phyloP scores from a whole-genome alignment of 441 rosid species.

The Isatis lusitanica region DNA sequence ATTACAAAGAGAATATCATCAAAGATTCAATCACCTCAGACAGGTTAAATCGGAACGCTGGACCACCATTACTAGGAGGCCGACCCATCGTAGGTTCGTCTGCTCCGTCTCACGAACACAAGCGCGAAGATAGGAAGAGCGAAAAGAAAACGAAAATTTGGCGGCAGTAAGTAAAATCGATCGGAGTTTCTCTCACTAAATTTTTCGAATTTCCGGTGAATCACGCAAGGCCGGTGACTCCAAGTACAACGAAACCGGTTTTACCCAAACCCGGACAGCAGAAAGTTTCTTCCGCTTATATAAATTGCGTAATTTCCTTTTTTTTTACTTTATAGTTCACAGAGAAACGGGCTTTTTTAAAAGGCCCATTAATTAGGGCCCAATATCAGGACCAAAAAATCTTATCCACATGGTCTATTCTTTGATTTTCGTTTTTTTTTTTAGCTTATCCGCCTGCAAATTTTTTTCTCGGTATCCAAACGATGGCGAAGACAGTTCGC shows the following conservation, averaged over 20 bases:
- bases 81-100: constrained; percentile 66
- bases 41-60: constrained; percentile 83
- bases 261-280: constrained; percentile 7
- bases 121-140: background rate
- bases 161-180: constrained; percentile 22
- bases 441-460: constrained; percentile 28
- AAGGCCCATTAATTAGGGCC: background rate
- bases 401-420: constrained; percentile 23
- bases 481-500: constrained; percentile 25
- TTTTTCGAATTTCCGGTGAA: constrained; percentile 28
- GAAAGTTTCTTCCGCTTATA: background rate
- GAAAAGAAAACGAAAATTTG: background rate
- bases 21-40: constrained; percentile 53
- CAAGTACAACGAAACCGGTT: constrained; percentile 10
- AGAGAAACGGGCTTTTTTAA: background rate
- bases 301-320: background rate
- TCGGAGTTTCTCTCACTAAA: constrained; percentile 5
- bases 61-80: constrained; percentile 91
- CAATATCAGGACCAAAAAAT: background rate
- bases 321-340: background rate
- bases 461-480: constrained; percentile 21
- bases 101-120: constrained; percentile 5
- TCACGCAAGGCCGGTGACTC: constrained; percentile 13
- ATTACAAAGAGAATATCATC: constrained; percentile 9
- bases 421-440: background rate